A percentile compares a stretch with the other conserved stretches of the same genome.
Evolutionary conservation across 2,329 filamentous ascomycete species (phyloP).

Genomic region (Metarhizium rileyi): DNA sequence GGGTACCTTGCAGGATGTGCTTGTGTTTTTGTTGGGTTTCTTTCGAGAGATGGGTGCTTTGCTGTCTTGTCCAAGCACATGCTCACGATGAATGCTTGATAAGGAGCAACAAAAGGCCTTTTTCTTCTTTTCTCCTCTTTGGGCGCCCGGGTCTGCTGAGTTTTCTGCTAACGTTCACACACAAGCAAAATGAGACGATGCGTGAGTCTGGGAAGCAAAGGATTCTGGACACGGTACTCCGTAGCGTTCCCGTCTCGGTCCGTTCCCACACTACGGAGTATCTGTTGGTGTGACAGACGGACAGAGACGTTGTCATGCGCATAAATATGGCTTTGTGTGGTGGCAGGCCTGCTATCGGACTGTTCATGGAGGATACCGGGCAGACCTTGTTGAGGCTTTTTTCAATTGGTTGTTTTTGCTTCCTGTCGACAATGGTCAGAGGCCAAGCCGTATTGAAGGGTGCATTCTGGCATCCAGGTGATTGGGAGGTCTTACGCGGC

Average conservation of each 20-base stretch:
- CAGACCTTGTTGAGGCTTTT: background rate
- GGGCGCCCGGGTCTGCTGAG: background rate
- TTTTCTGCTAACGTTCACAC: background rate
- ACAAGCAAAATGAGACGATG: background rate
- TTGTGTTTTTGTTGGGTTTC: background rate
- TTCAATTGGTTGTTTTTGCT: background rate
- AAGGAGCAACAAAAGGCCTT: no score
- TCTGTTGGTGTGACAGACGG: background rate
- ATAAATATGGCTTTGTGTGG: background rate
- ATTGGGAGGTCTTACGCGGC: background rate
- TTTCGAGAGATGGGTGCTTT: background rate
- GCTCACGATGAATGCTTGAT: no score
- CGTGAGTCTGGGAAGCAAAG: no score
- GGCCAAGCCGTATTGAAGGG: background rate
- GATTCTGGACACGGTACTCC: background rate
- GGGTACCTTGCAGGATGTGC: background rate
- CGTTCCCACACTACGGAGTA: background rate
- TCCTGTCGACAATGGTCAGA: background rate
- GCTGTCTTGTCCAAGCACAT: background rate
- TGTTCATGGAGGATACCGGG: background rate
- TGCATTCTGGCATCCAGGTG: no score
- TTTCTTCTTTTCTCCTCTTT: background rate
- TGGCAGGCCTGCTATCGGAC: background rate
- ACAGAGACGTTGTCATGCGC: background rate
- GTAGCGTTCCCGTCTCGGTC: background rate